Evolutionary conservation across 2,329 filamentous ascomycete species (phyloP), one percentile per base, ranked within the genome.

Genomic region (Fusarium sp.): DNA sequence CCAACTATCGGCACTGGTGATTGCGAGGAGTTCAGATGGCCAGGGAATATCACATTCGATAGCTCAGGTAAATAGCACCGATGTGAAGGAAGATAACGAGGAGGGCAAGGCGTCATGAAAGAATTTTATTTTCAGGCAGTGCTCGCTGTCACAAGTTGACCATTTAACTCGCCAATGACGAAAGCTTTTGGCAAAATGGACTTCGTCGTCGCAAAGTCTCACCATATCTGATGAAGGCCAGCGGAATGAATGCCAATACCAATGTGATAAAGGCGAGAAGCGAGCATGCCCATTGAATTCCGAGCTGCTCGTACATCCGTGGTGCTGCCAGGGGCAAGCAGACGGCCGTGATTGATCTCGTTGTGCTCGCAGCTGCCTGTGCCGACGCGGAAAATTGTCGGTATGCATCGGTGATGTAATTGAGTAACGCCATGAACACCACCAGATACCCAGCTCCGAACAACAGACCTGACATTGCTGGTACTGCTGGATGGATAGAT

Each of bases 271-370:
- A 51, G 9, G 47, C 47, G 6, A 51, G 47, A 1, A 51, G 47
- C 7, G 47, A 51, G 13, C 34, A 51, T n/a, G 71, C 70, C 69
- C 69, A 73, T 9, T 65, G 58, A 6, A 71, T 59, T 3, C 70
- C 71, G 1, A 72, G 60, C 2, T 27, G 30, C 1, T 30, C 11
- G 12, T 69, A 73, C 67, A 72, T 72, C 34, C 50, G 58, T 3
- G 39, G 37, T 8, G 71, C 64, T 7, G 65, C 63, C 2, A 71
- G 23, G 1, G 69, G 67, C 8, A 72, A 36, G 7, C 44, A 56
- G 7, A 62, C 59, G 6, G 58, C 65, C 3, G 54, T 51, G 4
- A 68, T 41, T 16, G 62, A 66, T 15, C 65, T 23, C 3, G 52
- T 54, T 1, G 53, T 60, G 46, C 59, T 66, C 1, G 65, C 62